Evolutionary conservation across 371 early-diverging fungal genomes (phyloP), one percentile per base, ranked within the genome.

Genomic region (Mucor indicus): DNA sequence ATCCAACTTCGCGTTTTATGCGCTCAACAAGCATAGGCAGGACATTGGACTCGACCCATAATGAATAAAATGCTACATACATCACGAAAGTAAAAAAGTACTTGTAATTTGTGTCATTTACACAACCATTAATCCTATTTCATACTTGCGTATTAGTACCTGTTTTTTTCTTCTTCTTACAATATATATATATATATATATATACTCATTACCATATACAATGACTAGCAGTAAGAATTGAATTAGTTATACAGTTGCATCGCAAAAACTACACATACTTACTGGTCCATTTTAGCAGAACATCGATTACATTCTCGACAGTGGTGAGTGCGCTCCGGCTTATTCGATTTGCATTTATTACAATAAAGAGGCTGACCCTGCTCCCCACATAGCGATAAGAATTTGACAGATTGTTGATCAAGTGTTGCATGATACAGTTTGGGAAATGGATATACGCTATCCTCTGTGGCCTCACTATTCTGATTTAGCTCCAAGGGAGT

Each of bases 281-380:
- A 51, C 65, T 62, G 62, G 27, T 62, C 62, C 62, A 62, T 62
- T 15, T 54, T 60, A 2, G 55, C 46, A 17, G 42, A 27, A 43
- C 62, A 62, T 22, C 24, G 20, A 11, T 58, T 33, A 15, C 62
- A 62, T 12, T 50, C 49, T 29, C 31, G 38, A 19, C 62, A 62
- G 23, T 62, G 62, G 36, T 62, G 62, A 19, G 62, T 36, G 20
- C 62, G 13, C 13, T 48, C 55, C 3, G 60, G 60, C 17, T 62
- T 62, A 24, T 38, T 17, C 6, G 36, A 17, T 45, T 33, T 33
- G n/a, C 56, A 56, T 15, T 38, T 29, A 3, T 44, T 15, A 17
- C 56, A 56, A 15, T 48, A 54, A 1, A 54, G 27, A 21, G 54
- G 48, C 9, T 48, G 30, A 7, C 54, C 54, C 19, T 42, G 29